These are phyloP conservation scores for Fragaria vesca DNA, from an alignment of 306 rosid species.

Conservation along the genomic window DNA sequence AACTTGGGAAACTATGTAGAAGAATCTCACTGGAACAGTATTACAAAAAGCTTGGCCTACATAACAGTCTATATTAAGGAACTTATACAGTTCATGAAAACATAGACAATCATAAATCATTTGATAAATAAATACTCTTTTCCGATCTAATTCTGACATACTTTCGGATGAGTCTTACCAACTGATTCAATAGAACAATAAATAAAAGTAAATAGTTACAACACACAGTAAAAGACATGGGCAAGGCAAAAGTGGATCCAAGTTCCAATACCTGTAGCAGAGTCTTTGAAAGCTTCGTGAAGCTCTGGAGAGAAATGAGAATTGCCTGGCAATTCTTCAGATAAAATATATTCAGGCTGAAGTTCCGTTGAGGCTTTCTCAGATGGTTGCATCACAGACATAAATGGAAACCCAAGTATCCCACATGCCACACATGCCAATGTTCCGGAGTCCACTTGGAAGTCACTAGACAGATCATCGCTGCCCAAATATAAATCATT, in stretches of 20 bases:
- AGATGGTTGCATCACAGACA: slow-evolving; percentile 90
- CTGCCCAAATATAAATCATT: slow-evolving; percentile 55
- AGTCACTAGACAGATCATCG: slow-evolving; percentile 81
- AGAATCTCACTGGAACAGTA: neutral
- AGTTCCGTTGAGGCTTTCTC: slow-evolving; percentile 55
- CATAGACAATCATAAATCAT: neutral
- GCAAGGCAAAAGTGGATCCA: neutral
- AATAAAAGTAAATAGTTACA: neutral
- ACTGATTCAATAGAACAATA: neutral
- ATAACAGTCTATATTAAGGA: neutral
- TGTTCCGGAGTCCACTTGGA: slow-evolving; percentile 95
- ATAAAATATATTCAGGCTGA: slow-evolving; percentile 35
- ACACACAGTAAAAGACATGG: neutral
- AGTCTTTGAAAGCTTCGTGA: slow-evolving; percentile 24
- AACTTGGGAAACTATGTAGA: neutral
- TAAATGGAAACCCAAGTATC: slow-evolving; percentile 97
- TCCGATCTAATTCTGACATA: neutral
- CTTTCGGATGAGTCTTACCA: slow-evolving; percentile 7
- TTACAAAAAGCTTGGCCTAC: neutral
- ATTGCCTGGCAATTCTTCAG: slow-evolving; percentile 34
- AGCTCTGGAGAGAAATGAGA: slow-evolving; percentile 31
- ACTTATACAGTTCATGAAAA: neutral
- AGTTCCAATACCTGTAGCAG: slow-evolving; percentile 44
- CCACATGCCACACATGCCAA: slow-evolving; percentile 97
- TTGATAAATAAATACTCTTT: neutral